These are phyloP conservation scores for Candida railenensis DNA, from an alignment of 805 yeast species.

Conservation along the genomic window DNA sequence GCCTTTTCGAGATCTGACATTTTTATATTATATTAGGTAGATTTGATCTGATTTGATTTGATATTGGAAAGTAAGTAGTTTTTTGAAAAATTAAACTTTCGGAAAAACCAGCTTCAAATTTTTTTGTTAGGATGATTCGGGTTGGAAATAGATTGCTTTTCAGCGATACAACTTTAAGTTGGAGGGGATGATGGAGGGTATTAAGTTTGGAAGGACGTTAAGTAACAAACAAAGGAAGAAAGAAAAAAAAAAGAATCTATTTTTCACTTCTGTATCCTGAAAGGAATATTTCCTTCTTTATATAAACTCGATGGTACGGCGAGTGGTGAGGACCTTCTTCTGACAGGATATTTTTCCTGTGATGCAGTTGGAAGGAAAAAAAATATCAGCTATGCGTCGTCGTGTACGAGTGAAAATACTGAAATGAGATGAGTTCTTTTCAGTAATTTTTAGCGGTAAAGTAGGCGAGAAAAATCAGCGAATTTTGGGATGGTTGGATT, in stretches of 20 bases:
- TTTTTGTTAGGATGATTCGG: neutral
- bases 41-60: too few relatives aligned
- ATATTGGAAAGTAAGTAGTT: too few relatives aligned
- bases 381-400: neutral
- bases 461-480: neutral
- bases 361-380: neutral
- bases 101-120: neutral
- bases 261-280: neutral
- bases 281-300: neutral
- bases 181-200: slow-evolving; percentile 1
- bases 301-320: neutral
- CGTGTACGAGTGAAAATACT: neutral
- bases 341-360: neutral
- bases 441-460: neutral
- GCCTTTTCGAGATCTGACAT: slow-evolving; percentile 7
- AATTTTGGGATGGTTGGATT: neutral
- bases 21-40: too few relatives aligned
- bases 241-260: neutral
- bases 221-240: neutral
- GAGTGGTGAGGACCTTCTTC: neutral
- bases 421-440: neutral
- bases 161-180: neutral
- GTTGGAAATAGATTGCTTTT: slow-evolving; percentile 1
- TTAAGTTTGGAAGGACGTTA: too few relatives aligned
- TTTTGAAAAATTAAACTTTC: neutral